Conservation (phyloP, 2,329 filamentous ascomycete genomes). For the Grosmannia clavigera region DNA sequence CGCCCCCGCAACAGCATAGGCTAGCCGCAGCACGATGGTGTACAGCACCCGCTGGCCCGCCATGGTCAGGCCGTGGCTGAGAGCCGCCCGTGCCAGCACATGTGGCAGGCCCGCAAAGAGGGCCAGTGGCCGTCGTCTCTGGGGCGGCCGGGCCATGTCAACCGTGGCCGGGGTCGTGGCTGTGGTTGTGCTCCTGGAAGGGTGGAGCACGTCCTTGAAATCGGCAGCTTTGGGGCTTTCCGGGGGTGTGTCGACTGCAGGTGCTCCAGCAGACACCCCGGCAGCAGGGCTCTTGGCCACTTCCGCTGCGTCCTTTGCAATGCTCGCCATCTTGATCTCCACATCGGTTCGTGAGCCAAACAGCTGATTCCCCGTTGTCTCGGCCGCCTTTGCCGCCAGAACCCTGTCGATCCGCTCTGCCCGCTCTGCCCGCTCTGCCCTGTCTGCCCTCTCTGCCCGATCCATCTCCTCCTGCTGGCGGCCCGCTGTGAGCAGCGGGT, state of each 20-base stretch:
- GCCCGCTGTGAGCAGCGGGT: conserved; percentile 59
- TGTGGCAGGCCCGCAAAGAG: conserved; percentile 67
- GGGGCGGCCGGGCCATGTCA: background rate
- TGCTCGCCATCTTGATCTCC: too few relatives aligned
- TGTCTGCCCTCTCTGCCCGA: conserved; percentile 20
- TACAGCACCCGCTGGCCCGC: conserved; percentile 71
- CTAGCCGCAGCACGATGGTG: conserved; percentile 55
- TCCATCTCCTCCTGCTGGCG: background rate
- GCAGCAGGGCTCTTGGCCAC: too few relatives aligned
- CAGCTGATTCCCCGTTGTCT: background rate
- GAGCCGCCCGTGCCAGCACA: conserved; percentile 72
- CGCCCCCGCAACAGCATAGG: conserved; percentile 49
- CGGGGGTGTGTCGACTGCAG: too few relatives aligned
- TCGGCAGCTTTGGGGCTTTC: too few relatives aligned
- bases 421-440: conserved; percentile 17
- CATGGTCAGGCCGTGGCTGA: conserved; percentile 81
- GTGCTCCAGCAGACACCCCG: too few relatives aligned
- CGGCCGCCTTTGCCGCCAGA: background rate
- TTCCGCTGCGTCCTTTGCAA: too few relatives aligned
- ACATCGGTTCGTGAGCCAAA: too few relatives aligned
- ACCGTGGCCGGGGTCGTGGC: background rate
- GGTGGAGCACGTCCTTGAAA: too few relatives aligned
- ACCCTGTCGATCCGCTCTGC: conserved; percentile 12
- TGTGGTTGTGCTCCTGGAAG: background rate
- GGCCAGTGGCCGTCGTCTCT: conserved; percentile 41